Conservation (phyloP, 768 basidiomycete species). For the Rhizopogon vesiculosus region DNA sequence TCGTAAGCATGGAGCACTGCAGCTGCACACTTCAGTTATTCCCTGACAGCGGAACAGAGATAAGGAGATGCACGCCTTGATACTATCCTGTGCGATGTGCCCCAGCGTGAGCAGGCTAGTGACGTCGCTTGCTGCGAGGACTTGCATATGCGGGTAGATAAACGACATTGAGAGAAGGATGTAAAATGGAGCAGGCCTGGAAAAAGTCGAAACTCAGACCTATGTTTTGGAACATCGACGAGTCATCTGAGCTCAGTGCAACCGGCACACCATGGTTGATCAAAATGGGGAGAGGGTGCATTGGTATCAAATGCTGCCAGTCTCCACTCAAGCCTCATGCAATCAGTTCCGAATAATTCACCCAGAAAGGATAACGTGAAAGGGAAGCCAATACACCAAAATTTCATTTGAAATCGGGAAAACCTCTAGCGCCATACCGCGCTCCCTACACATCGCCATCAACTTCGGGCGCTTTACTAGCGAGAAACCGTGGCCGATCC, state of each 20-base stretch:
- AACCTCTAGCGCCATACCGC: slow-evolving; percentile 63
- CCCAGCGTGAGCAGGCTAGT: slow-evolving; percentile 60
- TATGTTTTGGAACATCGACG: slow-evolving; percentile 72
- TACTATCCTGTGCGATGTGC: slow-evolving; percentile 65
- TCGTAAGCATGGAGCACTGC: slow-evolving; percentile 50
- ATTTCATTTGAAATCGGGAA: slow-evolving; percentile 84
- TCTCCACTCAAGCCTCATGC: slow-evolving; percentile 35
- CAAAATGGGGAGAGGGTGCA: slow-evolving; percentile 70
- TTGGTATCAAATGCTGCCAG: slow-evolving; percentile 75
- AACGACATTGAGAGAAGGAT: neutral
- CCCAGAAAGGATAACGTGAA: neutral
- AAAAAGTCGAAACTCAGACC: slow-evolving; percentile 77
- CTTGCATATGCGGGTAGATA: slow-evolving; percentile 27
- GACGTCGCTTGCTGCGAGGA: slow-evolving; percentile 64
- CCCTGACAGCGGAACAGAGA: neutral
- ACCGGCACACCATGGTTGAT: slow-evolving; percentile 73
- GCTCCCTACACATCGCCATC: slow-evolving; percentile 61
- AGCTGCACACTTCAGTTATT: neutral
- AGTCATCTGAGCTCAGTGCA: slow-evolving; percentile 70
- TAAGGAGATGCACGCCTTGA: slow-evolving; percentile 31
- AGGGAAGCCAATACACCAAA: slow-evolving; percentile 38
- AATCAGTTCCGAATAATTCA: neutral
- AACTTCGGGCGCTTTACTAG: slow-evolving; percentile 74
- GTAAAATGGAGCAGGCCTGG: slow-evolving; percentile 41
- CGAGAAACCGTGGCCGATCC: slow-evolving; percentile 81